These are phyloP conservation scores for Sindora glabra DNA, from an alignment of 306 rosid species.

Conservation along the genomic window DNA sequence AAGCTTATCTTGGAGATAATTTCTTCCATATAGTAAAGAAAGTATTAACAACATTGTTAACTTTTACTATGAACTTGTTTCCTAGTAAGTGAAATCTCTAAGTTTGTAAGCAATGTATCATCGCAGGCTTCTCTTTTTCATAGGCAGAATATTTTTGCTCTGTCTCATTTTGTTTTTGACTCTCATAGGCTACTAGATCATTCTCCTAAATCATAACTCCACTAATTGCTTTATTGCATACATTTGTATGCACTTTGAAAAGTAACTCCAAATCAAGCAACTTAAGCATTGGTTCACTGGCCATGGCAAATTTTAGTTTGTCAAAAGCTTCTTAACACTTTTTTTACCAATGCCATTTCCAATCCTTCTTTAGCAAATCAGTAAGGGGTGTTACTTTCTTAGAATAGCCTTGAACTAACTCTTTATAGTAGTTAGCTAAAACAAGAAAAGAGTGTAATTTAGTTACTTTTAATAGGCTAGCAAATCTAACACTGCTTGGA, in stretches of 20 bases:
- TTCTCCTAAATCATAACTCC: neutral
- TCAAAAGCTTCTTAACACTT: neutral
- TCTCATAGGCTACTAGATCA: neutral
- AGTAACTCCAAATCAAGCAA: neutral
- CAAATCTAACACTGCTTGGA: neutral
- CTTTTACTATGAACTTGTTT: neutral
- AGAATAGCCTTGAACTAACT: neutral
- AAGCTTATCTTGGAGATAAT: too few species aligned
- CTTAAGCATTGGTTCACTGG: neutral
- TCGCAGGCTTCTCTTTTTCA: neutral
- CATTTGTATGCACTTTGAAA: neutral
- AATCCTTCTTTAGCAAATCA: neutral
- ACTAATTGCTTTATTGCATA: neutral
- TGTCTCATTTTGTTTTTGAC: neutral
- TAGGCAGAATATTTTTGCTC: neutral
- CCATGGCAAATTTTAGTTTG: neutral
- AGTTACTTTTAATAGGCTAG: neutral
- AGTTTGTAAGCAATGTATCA: neutral
- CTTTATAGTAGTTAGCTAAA: neutral
- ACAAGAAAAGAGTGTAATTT: neutral
- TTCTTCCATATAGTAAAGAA: slow-evolving; percentile 1
- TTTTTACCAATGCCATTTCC: neutral
- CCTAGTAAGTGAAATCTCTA: neutral
- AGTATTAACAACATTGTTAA: neutral
- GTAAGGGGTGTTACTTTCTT: neutral